Evolutionary conservation across 2,329 filamentous ascomycete species (phyloP), one percentile per base, ranked within the genome.

Genomic region (Neonectria faginata): DNA sequence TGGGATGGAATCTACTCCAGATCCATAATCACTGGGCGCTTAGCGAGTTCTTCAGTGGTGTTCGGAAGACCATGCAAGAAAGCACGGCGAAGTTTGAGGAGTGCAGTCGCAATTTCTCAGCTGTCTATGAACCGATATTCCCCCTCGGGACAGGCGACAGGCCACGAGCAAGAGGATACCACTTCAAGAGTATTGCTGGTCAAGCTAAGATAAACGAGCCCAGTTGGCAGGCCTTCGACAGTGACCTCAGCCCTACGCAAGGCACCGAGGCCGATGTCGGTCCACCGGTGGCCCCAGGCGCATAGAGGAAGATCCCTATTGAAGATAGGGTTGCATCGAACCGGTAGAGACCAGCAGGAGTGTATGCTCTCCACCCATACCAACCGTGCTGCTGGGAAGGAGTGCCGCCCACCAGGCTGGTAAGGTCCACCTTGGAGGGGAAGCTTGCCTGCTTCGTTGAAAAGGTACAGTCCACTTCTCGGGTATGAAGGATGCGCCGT

Each of bases 1-100:
- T 97, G 5, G 95, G 91, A 25, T 99, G 96, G 96, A 92, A 91
- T 0, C 84, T 99, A 8, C 84, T 99, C 8, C 95, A 98, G 77
- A 86, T 97, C 3, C 96, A 99, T 80, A 99, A 99, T 77, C 90
- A 97, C 76, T 85, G 89, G 65, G 80, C 91, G 8, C 79, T 97
- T 57, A 85, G 87, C 50, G 73, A 80, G 0, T 97, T 98, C 81
- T 97, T 98, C 77, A 78, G 82, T 0, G 86, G 84, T 0, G 83
- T 97, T 7, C 88, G 95, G 20, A 75, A 79, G 2, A 89, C 88
- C 60, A 90, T 98, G 16, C 77, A 67, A 3, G 71, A 82, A 3
- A 86, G 91, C 22, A 73, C 80, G 0, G 79, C 81, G 1, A 81
- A 77, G 0, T 97, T 97, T 73, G 86, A 88, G 57, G 81, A 81